Base-by-base conservation (phyloP, 352 stramenopile species). In the Pythium grandisporangium region DNA sequence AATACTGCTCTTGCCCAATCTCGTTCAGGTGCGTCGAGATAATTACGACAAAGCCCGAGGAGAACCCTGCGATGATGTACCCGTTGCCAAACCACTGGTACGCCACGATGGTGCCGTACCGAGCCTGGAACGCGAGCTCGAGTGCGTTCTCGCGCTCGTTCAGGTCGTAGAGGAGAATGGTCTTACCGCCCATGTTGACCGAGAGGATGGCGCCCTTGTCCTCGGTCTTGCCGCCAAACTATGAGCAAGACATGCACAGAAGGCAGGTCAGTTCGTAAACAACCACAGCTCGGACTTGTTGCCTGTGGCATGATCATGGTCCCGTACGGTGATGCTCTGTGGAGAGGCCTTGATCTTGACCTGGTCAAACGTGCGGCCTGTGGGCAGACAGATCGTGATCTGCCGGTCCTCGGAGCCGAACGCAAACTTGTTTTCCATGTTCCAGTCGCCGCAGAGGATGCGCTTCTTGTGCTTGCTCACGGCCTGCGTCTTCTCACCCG, bases 121-220 rank as follows among this genome's bases (percentile, higher is more conserved):
- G 70, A 21, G 70, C 55, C 45, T 95, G 77, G 57, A 97, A 97
- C 14, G 83, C 83, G 12, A 97, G 65, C 61, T 96, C 86, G 17
- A 96, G 48, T 4, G 85, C 85, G 37, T 95, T 93, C 53, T 95
- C 84, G 20, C 77, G 66, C 45, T 95, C 80, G 45, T 86, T 78
- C 16, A 95, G 42, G 52, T 92, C 74, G 61, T 92, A 95, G 16
- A 96, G 65, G 22, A 96, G 56, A 39, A 96, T 79, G 14, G 77
- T 90, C 53, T 93, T 87, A 26, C 87, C 82, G 55, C 72, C 77
- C 68, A 96, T 90, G 61, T 96, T 96, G 7, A 95, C 76, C n/a
- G 73, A 88, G 40, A 94, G 43, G 51, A 86, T 88, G 6, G 67
- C 60, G 40, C 89, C 70, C 48, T 81, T 72, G 47, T 82, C 66